These are phyloP conservation scores for Diaporthe longicolla DNA, from an alignment of 2,329 filamentous ascomycete species.

Conservation along the genomic window DNA sequence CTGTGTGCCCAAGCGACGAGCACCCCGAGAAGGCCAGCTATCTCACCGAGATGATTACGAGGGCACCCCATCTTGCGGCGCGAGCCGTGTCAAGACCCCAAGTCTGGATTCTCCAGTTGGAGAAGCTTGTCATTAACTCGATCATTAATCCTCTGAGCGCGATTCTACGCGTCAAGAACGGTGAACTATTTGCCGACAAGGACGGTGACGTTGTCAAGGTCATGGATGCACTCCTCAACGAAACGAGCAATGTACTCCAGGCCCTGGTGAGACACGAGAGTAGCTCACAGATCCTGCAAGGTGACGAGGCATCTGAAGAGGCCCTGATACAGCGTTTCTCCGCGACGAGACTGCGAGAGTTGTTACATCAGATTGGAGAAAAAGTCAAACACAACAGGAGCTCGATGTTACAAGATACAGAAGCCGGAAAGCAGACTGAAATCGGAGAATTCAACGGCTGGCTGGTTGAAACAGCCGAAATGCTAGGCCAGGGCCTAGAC, in stretches of 20 bases:
- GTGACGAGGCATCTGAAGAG: conserved; percentile 34
- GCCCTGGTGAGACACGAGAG: conserved; percentile 74
- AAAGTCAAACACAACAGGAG: conserved; percentile 68
- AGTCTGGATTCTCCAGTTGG: conserved; percentile 77
- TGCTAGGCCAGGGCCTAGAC: conserved; percentile 42
- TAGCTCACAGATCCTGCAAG: conserved; percentile 55
- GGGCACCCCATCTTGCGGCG: conserved; percentile 60
- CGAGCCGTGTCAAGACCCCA: conserved; percentile 57
- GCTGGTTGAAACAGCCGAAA: conserved; percentile 54
- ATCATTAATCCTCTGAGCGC: conserved; percentile 90
- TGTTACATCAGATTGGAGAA: conserved; percentile 63
- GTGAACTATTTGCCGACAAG: conserved; percentile 76
- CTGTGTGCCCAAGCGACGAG: conserved; percentile 54
- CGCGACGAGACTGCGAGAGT: conserved; percentile 55
- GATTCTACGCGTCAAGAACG: conserved; percentile 82
- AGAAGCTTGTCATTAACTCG: conserved; percentile 86
- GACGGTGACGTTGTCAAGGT: conserved; percentile 65
- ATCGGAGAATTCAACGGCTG: conserved; percentile 73
- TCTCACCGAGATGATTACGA: conserved; percentile 58
- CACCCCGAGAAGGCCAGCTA: conserved; percentile 48
- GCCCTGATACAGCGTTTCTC: conserved; percentile 60
- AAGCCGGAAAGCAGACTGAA: conserved; percentile 66
- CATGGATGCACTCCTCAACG: conserved; percentile 79
- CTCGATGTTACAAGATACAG: conserved; percentile 74
- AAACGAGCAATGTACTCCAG: conserved; percentile 81